Evolutionary conservation across 768 basidiomycete genomes (phyloP).

Genomic region (Pisolithus albus): DNA sequence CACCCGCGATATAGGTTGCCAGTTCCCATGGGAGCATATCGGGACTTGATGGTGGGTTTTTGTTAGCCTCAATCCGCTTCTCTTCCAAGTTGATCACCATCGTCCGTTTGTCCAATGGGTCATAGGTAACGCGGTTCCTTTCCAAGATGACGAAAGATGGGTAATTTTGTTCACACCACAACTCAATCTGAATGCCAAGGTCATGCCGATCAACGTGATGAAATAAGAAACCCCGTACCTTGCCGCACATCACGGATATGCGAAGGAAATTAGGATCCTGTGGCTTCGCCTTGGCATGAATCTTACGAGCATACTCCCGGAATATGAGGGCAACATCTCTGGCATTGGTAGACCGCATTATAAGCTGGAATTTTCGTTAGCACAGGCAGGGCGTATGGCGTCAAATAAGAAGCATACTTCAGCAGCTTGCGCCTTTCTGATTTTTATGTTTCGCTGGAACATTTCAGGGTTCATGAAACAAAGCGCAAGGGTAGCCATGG

Average conservation of each 20-base stretch:
- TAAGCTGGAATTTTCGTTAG: slow-evolving; percentile 47
- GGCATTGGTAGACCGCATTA: slow-evolving; percentile 88
- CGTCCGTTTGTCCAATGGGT: slow-evolving; percentile 52
- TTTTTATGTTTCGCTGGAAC: slow-evolving; percentile 88
- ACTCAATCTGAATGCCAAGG: slow-evolving; percentile 60
- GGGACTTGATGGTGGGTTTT: slow-evolving; percentile 3
- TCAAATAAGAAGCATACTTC: slow-evolving; percentile 39
- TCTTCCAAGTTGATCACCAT: slow-evolving; percentile 41
- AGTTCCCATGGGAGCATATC: slow-evolving; percentile 26
- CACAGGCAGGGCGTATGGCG: no score
- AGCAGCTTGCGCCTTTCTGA: slow-evolving; percentile 87
- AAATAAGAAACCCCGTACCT: slow-evolving; percentile 39
- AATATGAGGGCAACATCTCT: slow-evolving; percentile 88
- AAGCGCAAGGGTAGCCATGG: slow-evolving; percentile 84
- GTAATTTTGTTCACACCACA: slow-evolving; percentile 91
- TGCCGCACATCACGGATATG: slow-evolving; percentile 77
- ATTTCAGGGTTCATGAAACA: slow-evolving; percentile 92
- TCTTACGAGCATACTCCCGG: slow-evolving; percentile 70
- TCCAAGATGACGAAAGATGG: slow-evolving; percentile 69
- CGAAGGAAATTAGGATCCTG: slow-evolving; percentile 84
- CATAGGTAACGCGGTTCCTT: slow-evolving; percentile 27
- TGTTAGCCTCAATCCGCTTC: slow-evolving; percentile 32
- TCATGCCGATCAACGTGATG: slow-evolving; percentile 6
- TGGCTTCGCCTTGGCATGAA: slow-evolving; percentile 73
- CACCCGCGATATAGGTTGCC: slow-evolving; percentile 22